Base-by-base conservation (phyloP, 768 basidiomycete genomes). In the Suillus occidentalis region DNA sequence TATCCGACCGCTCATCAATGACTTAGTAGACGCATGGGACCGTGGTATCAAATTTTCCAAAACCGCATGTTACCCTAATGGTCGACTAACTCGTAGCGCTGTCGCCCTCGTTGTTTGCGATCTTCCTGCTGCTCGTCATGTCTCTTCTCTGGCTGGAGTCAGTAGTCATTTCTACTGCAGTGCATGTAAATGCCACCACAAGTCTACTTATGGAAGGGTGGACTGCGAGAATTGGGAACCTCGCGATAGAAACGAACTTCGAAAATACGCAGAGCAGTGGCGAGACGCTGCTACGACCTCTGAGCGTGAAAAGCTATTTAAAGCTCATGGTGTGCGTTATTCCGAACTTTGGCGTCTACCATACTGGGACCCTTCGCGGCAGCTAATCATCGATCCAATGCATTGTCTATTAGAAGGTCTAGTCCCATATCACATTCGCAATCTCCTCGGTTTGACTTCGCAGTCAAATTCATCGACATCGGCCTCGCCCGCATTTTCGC, bases 341-440 rank as follows among this genome's bases (percentile, higher is more conserved):
- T 69, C 69, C 9, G 61, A 66, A 43, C 60, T 72, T 10, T 56
- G 57, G 36, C 25, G 42, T 12, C 70, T 72, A 20, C 59, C 72
- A 18, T 70, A 72, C 62, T 72, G 71, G 71, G 63, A 70, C 50
- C 67, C 71, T 9, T 45, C 49, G 0, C 28, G 57, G 4, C 55
- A 56, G 28, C 52, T 65, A 1, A 67, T 69, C 13, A 52, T 67
- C 14, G 66, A 73, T 45, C 37, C 60, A 4, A 72, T 73, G 72
- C 72, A 73, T 49, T 52, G n/a, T 49, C 1, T 49, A 49, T 49
- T 49, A 9, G 47, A 49, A 49, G 47, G 47, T 49, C n/a, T 49
- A n/a, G 47, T 49, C n/a, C 47, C 47, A 4, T n/a, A 49, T n/a
- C 47, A 49, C 5, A 13, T 4, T 22, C 12, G 10, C 6, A 49